Conservation (phyloP, 805 yeast species). For the Wickerhamomyces mucosus region DNA sequence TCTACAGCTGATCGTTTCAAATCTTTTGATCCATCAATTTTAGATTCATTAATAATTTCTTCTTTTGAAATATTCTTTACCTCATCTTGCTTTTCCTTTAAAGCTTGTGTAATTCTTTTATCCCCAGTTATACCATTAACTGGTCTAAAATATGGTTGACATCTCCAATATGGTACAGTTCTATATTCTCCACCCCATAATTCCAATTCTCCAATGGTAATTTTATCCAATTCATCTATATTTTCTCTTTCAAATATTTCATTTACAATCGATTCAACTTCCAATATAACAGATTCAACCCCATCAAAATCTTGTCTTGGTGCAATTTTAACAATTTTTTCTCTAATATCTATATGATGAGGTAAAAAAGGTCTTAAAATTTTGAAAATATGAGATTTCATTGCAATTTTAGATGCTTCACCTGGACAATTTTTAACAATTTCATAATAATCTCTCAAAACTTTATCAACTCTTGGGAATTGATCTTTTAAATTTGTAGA, state of each 20-base stretch:
- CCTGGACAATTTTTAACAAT: slow-evolving; percentile 39
- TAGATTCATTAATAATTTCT: background rate
- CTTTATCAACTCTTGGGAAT: slow-evolving; percentile 77
- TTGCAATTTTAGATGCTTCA: slow-evolving; percentile 68
- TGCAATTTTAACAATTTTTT: slow-evolving; percentile 49
- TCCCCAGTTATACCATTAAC: slow-evolving; percentile 69
- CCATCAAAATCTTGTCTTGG: slow-evolving; percentile 34
- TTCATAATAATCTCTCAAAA: slow-evolving; percentile 82
- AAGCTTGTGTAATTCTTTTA: slow-evolving; percentile 24
- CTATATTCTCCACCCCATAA: slow-evolving; percentile 78
- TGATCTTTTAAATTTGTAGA: slow-evolving; percentile 46
- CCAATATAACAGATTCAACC: slow-evolving; percentile 46
- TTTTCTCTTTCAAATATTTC: slow-evolving; percentile 43
- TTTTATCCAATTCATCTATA: slow-evolving; percentile 46
- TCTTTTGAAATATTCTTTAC: background rate
- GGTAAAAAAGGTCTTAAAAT: slow-evolving; percentile 73
- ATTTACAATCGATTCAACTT: slow-evolving; percentile 59
- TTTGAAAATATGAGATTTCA: slow-evolving; percentile 91
- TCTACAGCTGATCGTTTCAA: slow-evolving; percentile 19
- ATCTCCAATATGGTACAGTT: slow-evolving; percentile 87
- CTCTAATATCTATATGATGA: slow-evolving; percentile 68
- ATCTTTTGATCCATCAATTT: background rate
- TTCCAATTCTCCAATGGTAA: slow-evolving; percentile 44
- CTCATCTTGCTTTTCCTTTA: slow-evolving; percentile 11
- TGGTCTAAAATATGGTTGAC: slow-evolving; percentile 90